Percentiles rank a stretch among this genome's conserved stretches.
These are phyloP conservation scores for Bolboschoenoplectus hybrid DNA, from an alignment of 202 grass and related monocot genomes.

Conservation along the genomic window DNA sequence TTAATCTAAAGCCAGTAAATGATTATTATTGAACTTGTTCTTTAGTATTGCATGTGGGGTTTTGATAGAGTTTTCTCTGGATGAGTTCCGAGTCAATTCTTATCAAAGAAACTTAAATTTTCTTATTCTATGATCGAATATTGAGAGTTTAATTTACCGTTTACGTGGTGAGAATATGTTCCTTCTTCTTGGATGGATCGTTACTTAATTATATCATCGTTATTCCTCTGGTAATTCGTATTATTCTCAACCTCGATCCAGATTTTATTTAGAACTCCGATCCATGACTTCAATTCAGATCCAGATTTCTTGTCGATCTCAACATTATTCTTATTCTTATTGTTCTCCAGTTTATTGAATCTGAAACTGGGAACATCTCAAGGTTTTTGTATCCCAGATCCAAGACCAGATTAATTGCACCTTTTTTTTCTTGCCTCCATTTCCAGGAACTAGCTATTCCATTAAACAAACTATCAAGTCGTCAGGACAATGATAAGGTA, in stretches of 20 bases:
- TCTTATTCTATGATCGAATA: not conserved
- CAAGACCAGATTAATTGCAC: conserved; percentile 12
- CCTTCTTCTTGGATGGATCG: not conserved
- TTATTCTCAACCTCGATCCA: conserved; percentile 5
- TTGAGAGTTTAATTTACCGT: not conserved
- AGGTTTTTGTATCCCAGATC: conserved; percentile 29
- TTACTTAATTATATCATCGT: not conserved
- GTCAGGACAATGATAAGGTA: conserved; percentile 15
- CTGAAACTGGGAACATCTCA: conserved; percentile 28
- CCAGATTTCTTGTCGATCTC: conserved; percentile 21
- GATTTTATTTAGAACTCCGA: not conserved
- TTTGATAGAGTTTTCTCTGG: not conserved
- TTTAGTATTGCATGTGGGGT: conserved; percentile 33
- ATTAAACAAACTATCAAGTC: conserved; percentile 7
- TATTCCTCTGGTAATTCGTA: not conserved
- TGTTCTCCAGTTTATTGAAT: conserved; percentile 26
- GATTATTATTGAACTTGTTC: not conserved
- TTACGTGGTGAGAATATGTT: not conserved
- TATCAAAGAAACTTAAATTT: not conserved
- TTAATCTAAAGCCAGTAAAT: not conserved
- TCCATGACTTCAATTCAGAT: not conserved
- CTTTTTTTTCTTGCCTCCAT: conserved; percentile 29
- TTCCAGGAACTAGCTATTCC: conserved; percentile 31
- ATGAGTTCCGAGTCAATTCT: not conserved
- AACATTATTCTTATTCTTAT: conserved; percentile 25